Percentiles rank a stretch among this genome's conserved stretches.
Conservation (phyloP, 495 filamentous ascomycete species). For the Cladorrhinum samala region DNA sequence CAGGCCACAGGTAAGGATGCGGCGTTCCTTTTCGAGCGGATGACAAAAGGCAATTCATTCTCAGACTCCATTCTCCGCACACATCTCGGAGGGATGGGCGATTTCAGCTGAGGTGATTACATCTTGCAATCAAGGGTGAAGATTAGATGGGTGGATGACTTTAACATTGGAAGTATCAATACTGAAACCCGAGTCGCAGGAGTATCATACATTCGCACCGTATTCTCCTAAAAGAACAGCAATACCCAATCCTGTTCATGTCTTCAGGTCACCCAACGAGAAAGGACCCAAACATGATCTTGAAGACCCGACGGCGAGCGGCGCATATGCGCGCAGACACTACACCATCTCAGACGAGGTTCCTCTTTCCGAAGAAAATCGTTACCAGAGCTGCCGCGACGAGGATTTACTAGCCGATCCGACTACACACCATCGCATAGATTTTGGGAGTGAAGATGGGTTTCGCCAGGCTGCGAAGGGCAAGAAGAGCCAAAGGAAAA, state of each 20-base stretch:
- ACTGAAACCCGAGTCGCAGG: too few relatives aligned
- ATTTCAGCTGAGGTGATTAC: too few relatives aligned
- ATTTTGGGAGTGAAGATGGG: slow-evolving; percentile 42
- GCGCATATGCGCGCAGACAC: slow-evolving; percentile 14
- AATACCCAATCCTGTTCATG: slow-evolving; percentile 4
- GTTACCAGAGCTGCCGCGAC: slow-evolving; percentile 7
- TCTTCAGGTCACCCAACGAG: slow-evolving; percentile 4
- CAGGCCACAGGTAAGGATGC: slow-evolving; percentile 20
- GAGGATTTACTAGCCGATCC: slow-evolving; percentile 25
- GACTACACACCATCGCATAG: slow-evolving; percentile 27
- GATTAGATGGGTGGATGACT: too few relatives aligned
- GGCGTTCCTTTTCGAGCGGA: neutral
- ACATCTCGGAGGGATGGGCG: too few relatives aligned
- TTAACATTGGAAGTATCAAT: too few relatives aligned
- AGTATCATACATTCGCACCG: neutral
- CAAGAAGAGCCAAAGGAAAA: slow-evolving; percentile 23
- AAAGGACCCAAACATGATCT: slow-evolving; percentile 5
- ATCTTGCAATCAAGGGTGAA: too few relatives aligned
- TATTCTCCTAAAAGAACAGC: too few relatives aligned
- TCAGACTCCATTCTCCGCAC: neutral
- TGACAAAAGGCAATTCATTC: neutral
- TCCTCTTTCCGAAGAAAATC: neutral
- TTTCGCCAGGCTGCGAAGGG: slow-evolving; percentile 41
- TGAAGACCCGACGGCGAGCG: slow-evolving; percentile 18
- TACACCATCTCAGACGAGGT: neutral